Percentiles rank a stretch among this genome's conserved stretches.
phyloP scores from a whole-genome alignment of 345 rosid species.

The Salix dunnii region DNA sequence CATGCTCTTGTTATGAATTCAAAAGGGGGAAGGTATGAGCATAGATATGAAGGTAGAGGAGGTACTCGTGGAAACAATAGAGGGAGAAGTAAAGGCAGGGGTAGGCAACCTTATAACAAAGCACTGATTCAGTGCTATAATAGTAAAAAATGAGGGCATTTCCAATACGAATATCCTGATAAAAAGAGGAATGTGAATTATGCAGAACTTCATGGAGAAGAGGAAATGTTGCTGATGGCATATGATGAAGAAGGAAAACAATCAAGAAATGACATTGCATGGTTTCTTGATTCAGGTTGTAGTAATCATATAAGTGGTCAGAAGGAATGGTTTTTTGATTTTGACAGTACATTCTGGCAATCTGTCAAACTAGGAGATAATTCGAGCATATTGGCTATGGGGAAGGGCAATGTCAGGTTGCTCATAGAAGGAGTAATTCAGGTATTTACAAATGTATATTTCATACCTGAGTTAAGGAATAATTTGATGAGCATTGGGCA shows the following conservation, averaged over 20 bases:
- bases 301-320: background rate
- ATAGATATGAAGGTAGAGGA: too few species aligned
- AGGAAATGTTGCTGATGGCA: background rate
- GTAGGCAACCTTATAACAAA: background rate
- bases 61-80: too few species aligned
- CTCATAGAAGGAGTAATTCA: background rate
- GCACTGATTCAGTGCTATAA: background rate
- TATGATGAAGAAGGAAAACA: background rate
- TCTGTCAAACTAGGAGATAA: background rate
- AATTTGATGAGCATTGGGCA: background rate
- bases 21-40: too few species aligned
- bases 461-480: background rate
- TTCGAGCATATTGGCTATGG: background rate
- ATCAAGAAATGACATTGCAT: background rate
- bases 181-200: background rate
- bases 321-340: constrained; percentile 2
- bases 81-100: background rate
- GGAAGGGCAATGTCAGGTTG: background rate
- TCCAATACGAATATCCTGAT: too few species aligned
- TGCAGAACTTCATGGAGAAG: background rate
- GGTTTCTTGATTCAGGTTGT: background rate
- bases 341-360: background rate
- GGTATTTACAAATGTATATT: background rate
- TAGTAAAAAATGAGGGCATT: background rate
- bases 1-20: too few species aligned